Evolutionary conservation across 2,329 filamentous ascomycete genomes (phyloP), one percentile per base, ranked within the genome.

Genomic region (Fusarium pseudocircinatum): DNA sequence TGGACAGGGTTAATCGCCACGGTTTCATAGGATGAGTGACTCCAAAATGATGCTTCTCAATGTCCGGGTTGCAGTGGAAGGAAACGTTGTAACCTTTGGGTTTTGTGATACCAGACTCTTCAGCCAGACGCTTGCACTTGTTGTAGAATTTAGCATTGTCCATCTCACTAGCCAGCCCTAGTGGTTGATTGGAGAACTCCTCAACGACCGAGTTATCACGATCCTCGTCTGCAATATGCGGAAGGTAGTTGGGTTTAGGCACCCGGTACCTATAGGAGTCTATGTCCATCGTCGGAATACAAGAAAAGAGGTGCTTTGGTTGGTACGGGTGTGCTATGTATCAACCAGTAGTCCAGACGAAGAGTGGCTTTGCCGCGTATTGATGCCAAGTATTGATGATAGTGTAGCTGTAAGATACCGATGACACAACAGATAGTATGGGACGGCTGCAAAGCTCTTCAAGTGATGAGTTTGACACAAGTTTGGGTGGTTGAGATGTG

Each of bases 1-100:
- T 98, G 63, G 96, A 97, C 62, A 99, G 88, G 22, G 95, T 98
- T 73, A 99, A 86, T 40, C 96, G 94, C 96, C 96, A 98, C 67
- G 96, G 96, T 82, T 99, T 99, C 96, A 99, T 99, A 26, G 96
- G 96, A 85, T 99, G 96, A 15, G 94, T 95, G 84, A 94, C 93
- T 74, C 96, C 96, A 82, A 99, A 99, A 82, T 99, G 96, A 83
- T 98, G 96, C 80, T 93, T 93, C 84, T 99, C 96, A 81, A 98
- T 97, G 68, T 94, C 91, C 4, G 95, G 94, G 79, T 98, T 98
- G 84, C 95, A 94, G 82, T 99, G 96, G 83, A 95, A 98, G 15
- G 96, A 98, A 52, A 99, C 96, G 37, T 89, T 95, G 84, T 97
- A 95, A 75, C 95, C 95, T 79, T 93, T 92, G 4, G 96, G 95